phyloP scores from a whole-genome alignment of 495 filamentous ascomycete species.

The Extremus antarcticus region DNA sequence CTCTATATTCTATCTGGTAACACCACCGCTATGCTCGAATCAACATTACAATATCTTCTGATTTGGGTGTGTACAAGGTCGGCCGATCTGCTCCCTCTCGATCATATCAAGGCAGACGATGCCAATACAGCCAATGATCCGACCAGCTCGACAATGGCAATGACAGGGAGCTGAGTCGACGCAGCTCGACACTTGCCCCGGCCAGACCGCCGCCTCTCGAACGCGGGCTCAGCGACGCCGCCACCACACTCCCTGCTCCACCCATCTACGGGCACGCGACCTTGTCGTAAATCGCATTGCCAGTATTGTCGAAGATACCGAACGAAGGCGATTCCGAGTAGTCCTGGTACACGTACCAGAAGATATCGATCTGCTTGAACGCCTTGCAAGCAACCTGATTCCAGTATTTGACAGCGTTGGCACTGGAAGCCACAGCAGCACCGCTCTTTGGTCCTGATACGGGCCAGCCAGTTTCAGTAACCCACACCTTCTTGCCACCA shows the following conservation, averaged over 20 bases:
- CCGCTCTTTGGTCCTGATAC: constrained; percentile 51
- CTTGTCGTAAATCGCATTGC: neutral
- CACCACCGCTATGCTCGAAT: neutral
- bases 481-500: constrained; percentile 64
- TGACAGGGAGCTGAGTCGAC: no score
- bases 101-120: no score
- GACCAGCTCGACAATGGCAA: no score
- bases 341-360: constrained; percentile 69
- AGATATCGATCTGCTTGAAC: constrained; percentile 57
- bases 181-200: no score
- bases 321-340: constrained; percentile 56
- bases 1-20: no score
- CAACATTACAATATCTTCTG: neutral
- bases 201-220: no score
- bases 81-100: no score
- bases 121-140: no score
- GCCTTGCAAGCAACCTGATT: constrained; percentile 62
- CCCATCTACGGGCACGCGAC: neutral
- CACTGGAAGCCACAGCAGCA: constrained; percentile 47
- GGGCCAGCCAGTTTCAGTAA: constrained; percentile 87
- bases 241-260: neutral
- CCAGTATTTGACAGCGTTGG: constrained; percentile 72
- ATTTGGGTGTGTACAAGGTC: no score
- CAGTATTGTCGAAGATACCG: constrained; percentile 39
- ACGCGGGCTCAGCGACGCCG: no score